phyloP scores from a whole-genome alignment of 2,329 filamentous ascomycete genomes.

The Aspergillus melleus region DNA sequence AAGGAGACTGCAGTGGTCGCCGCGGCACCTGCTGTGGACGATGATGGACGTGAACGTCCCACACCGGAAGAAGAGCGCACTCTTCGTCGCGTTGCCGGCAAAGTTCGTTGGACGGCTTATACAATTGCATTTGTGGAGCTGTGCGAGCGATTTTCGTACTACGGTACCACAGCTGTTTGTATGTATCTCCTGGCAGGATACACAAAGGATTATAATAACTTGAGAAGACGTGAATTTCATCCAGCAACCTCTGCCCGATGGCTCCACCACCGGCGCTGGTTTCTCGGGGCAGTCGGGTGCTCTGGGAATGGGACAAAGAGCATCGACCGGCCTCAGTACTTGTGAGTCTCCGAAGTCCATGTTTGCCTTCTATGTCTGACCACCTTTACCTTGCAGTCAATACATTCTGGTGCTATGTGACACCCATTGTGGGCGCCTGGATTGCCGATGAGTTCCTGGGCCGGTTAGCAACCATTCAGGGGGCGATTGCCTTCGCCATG shows the following conservation, averaged over 20 bases:
- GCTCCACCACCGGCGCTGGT: slow-evolving; percentile 55
- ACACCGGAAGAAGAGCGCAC: slow-evolving; percentile 35
- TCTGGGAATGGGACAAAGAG: slow-evolving; percentile 59
- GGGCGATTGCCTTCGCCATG: slow-evolving; percentile 64
- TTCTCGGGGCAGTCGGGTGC: slow-evolving; percentile 48
- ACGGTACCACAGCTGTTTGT: slow-evolving; percentile 69
- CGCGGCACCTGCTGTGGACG: neutral
- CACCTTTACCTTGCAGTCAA: slow-evolving; percentile 44
- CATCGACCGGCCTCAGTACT: slow-evolving; percentile 54
- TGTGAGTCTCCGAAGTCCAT: slow-evolving; percentile 32
- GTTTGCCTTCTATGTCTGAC: neutral
- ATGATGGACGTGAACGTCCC: slow-evolving; percentile 22
- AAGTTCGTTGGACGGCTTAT: slow-evolving; percentile 65
- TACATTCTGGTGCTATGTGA: slow-evolving; percentile 63
- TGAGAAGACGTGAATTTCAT: slow-evolving; percentile 61
- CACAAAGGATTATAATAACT: slow-evolving; percentile 11
- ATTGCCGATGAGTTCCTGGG: slow-evolving; percentile 70
- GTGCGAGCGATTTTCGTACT: slow-evolving; percentile 77
- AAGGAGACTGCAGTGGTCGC: slow-evolving; percentile 8
- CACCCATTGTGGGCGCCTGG: slow-evolving; percentile 61
- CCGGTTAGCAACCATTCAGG: slow-evolving; percentile 69
- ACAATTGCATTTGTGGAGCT: slow-evolving; percentile 72
- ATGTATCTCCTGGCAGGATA: slow-evolving; percentile 29
- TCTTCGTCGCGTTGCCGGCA: slow-evolving; percentile 38
- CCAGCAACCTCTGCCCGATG: slow-evolving; percentile 54